phyloP scores from a whole-genome alignment of 306 rosid species.

The Trifolium pratense region DNA sequence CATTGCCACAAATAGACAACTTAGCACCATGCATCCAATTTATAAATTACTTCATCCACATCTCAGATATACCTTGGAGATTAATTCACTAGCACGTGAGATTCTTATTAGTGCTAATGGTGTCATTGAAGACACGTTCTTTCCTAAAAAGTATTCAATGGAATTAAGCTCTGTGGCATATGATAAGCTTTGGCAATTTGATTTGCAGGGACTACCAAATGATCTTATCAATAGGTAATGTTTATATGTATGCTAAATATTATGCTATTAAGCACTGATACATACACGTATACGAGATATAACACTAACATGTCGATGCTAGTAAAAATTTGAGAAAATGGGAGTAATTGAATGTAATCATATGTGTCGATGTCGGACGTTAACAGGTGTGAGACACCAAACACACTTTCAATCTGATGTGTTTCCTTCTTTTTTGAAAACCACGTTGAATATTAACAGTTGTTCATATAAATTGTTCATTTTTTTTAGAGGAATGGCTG shows the following conservation, averaged over 20 bases:
- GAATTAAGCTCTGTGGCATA: slow-evolving; percentile 49
- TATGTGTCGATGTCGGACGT: too few relatives aligned
- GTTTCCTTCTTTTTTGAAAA: too few relatives aligned
- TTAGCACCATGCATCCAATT: slow-evolving; percentile 58
- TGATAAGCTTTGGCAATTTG: slow-evolving; percentile 51
- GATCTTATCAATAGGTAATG: slow-evolving; percentile 52
- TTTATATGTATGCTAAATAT: background rate
- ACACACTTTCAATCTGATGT: too few relatives aligned
- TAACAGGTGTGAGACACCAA: too few relatives aligned
- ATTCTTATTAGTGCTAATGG: slow-evolving; percentile 51
- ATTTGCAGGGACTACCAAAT: slow-evolving; percentile 53
- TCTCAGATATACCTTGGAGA: slow-evolving; percentile 52
- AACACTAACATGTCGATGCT: too few relatives aligned
- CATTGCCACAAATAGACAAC: slow-evolving; percentile 56
- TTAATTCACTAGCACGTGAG: slow-evolving; percentile 50
- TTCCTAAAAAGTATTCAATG: slow-evolving; percentile 49
- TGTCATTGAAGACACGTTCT: slow-evolving; percentile 48
- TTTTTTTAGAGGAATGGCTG: slow-evolving; percentile 54
- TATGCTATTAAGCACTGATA: too few relatives aligned
- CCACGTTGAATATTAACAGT: too few relatives aligned
- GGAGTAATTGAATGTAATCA: too few relatives aligned
- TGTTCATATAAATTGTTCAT: background rate
- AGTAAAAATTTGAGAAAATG: too few relatives aligned
- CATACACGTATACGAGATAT: too few relatives aligned
- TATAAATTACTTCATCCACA: slow-evolving; percentile 53